These are phyloP conservation scores for Metarhizium brunneum DNA, from an alignment of 2,329 filamentous ascomycete genomes.

Conservation along the genomic window DNA sequence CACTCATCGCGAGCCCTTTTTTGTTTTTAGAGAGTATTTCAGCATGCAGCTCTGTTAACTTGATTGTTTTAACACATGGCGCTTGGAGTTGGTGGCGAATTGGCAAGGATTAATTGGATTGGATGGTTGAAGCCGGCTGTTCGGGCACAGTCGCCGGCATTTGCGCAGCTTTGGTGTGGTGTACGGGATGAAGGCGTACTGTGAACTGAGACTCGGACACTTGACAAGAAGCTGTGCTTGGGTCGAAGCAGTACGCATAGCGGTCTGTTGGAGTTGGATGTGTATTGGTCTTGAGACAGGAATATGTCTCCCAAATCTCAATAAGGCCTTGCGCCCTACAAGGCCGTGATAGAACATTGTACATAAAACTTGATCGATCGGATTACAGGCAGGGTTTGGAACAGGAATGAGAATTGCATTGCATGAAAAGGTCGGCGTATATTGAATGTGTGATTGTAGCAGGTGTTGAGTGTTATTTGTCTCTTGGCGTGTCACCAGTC, in stretches of 20 bases:
- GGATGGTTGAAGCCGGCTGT: constrained; percentile 27
- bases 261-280: not conserved
- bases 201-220: constrained; percentile 2
- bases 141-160: constrained; percentile 5
- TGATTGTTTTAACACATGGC: constrained; percentile 27
- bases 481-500: too few species aligned
- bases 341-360: constrained; percentile 26
- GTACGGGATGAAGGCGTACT: constrained; percentile 3
- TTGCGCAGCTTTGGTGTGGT: constrained; percentile 2
- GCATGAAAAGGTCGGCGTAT: constrained; percentile 13
- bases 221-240: constrained; percentile 7
- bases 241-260: not conserved
- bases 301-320: not conserved
- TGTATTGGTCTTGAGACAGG: not conserved
- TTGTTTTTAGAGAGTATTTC: constrained; percentile 23
- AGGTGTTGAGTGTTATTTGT: too few species aligned
- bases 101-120: constrained; percentile 23
- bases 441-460: not conserved
- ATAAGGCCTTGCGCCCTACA: constrained; percentile 10
- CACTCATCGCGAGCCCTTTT: constrained; percentile 17
- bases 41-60: constrained; percentile 21
- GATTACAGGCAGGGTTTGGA: constrained; percentile 20
- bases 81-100: constrained; percentile 31
- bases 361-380: constrained; percentile 31
- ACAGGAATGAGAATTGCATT: constrained; percentile 22